Conservation (phyloP, 2,329 filamentous ascomycete species). For the Colletotrichum caudatum region DNA sequence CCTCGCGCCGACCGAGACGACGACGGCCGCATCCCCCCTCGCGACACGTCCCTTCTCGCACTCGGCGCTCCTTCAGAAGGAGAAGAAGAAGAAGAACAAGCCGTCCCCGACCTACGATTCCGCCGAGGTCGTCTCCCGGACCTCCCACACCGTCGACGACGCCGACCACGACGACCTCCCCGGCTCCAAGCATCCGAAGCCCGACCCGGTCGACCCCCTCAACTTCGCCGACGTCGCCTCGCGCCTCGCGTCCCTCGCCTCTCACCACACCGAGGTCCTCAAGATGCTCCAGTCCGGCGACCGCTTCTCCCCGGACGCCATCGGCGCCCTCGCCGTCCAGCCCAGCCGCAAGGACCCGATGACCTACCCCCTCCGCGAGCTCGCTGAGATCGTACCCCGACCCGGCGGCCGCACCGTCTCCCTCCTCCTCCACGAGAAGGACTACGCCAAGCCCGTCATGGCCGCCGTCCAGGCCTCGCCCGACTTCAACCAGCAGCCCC, state of each 20-base stretch:
- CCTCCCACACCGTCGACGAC: constrained; percentile 44
- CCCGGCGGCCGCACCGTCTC: constrained; percentile 55
- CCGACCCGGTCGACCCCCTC: constrained; percentile 59
- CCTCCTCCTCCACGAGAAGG: constrained; percentile 57
- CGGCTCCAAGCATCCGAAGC: constrained; percentile 45
- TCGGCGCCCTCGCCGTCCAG: constrained; percentile 60
- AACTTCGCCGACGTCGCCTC: constrained; percentile 62
- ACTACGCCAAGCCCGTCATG: constrained; percentile 66
- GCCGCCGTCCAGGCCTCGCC: constrained; percentile 63
- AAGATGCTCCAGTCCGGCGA: constrained; percentile 60
- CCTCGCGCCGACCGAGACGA: neutral
- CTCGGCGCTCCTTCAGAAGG: constrained; percentile 48
- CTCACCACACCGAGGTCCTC: constrained; percentile 56
- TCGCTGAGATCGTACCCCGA: constrained; percentile 66
- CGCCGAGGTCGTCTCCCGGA: constrained; percentile 35
- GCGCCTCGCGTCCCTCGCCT: constrained; percentile 56
- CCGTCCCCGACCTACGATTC: constrained; percentile 42
- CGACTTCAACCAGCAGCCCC: constrained; percentile 73
- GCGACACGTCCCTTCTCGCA: constrained; percentile 48
- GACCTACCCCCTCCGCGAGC: constrained; percentile 66
- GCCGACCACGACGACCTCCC: constrained; percentile 41
- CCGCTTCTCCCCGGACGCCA: constrained; percentile 63
- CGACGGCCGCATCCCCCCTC: neutral
- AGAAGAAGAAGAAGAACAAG: constrained; percentile 52
- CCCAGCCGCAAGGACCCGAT: constrained; percentile 46